phyloP scores from a whole-genome alignment of 2,329 filamentous ascomycete genomes.

The Claviceps monticola region DNA sequence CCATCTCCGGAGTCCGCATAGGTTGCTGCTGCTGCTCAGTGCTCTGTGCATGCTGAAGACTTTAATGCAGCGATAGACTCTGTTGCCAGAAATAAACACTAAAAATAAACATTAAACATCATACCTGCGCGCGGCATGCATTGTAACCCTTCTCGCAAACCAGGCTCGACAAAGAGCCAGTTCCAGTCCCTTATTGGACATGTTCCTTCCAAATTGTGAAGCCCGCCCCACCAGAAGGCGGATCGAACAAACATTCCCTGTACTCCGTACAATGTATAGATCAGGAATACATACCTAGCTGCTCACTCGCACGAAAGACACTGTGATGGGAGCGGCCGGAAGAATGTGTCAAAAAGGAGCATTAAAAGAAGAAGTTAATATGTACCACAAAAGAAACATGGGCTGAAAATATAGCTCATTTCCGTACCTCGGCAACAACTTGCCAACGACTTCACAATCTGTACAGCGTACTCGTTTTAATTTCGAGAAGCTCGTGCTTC shows the following conservation, averaged over 20 bases:
- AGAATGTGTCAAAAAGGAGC: not conserved
- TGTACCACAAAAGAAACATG: not conserved
- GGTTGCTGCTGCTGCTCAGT: not conserved
- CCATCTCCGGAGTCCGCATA: not conserved
- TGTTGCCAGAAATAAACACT: not conserved
- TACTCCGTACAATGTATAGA: not conserved
- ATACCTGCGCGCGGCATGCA: not conserved
- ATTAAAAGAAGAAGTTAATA: not conserved
- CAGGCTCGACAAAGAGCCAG: constrained; percentile 1
- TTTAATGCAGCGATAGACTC: not conserved
- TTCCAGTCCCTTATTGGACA: not conserved
- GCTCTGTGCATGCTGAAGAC: not conserved
- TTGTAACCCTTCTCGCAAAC: not conserved
- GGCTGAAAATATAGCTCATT: not conserved
- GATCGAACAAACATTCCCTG: not conserved
- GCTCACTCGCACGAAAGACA: not conserved
- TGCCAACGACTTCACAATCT: too few species aligned
- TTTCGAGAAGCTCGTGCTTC: too few species aligned
- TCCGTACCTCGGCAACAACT: not conserved
- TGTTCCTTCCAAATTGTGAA: not conserved
- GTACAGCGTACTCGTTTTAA: not conserved
- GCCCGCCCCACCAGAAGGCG: not conserved
- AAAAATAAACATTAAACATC: not conserved
- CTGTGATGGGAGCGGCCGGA: not conserved
- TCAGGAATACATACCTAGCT: too few species aligned